These are phyloP conservation scores for Colletotrichum spaethianum DNA, from an alignment of 2,329 filamentous ascomycete species.

Conservation along the genomic window DNA sequence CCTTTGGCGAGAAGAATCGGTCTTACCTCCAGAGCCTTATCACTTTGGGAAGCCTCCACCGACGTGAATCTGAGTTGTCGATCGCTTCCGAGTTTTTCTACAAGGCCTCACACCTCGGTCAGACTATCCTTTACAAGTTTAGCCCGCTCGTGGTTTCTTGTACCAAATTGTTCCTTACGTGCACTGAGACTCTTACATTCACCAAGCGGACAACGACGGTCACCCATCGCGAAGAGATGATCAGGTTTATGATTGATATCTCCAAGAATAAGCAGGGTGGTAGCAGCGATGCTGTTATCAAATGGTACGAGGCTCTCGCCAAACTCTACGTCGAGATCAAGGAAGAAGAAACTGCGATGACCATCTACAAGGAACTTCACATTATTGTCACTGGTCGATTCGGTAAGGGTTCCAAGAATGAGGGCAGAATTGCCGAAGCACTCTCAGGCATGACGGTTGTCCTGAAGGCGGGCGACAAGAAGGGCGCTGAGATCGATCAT, in stretches of 20 bases:
- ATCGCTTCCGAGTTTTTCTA: constrained; percentile 54
- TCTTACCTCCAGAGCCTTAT: constrained; percentile 55
- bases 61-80: constrained; percentile 43
- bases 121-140: constrained; percentile 49
- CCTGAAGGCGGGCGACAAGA: constrained; percentile 46
- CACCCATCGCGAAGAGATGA: constrained; percentile 55
- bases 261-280: constrained; percentile 52
- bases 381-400: constrained; percentile 50
- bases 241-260: constrained; percentile 55
- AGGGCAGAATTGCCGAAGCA: constrained; percentile 48
- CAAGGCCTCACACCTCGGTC: constrained; percentile 51
- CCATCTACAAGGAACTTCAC: constrained; percentile 52
- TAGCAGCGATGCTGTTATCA: constrained; percentile 53
- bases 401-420: constrained; percentile 51
- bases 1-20: constrained; percentile 53
- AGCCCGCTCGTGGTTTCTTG: constrained; percentile 53
- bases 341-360: constrained; percentile 51
- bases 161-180: constrained; percentile 52
- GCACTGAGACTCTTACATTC: constrained; percentile 52
- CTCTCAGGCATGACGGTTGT: constrained; percentile 53
- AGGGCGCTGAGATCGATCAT: constrained; percentile 43
- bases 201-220: constrained; percentile 53
- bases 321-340: constrained; percentile 54
- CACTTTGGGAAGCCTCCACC: constrained; percentile 52
- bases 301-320: constrained; percentile 54